Base-by-base conservation (phyloP, 257 asterid species). In the Oldenlandia corymbosa region DNA sequence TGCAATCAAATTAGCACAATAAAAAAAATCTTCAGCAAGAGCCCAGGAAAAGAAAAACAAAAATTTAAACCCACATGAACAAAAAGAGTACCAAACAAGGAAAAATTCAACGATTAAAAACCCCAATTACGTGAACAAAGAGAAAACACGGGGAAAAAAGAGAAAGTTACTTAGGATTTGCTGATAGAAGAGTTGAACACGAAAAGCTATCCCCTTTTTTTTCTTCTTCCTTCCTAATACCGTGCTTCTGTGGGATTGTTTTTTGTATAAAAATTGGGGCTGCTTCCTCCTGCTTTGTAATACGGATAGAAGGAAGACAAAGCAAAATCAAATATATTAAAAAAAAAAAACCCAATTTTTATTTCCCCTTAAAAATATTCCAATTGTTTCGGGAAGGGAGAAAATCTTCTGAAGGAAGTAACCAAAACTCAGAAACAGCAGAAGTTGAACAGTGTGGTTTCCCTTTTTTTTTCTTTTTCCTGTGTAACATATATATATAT, bases 351-450 rank as follows among this genome's bases (percentile, higher is more conserved):
- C n/a, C n/a, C n/a, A n/a, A n/a, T 20, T 13, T 1, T 58, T 27
- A n/a, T 6, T 20, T 18, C 0, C 51, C 21, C 14, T 6, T 7
- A 10, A 10, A 13, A 37, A 2, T 43, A 42, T 37, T 10, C 21
- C 34, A 37, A 41, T 24, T 26, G 41, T 48, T 28, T 62, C n/a
- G 43, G 63, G 46, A 30, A 31, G 9, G 55, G 69, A 53, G 1
- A 30, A 66, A 72, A 50, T 57, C 73, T 74, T 71, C 67, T 23
- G 41, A 65, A 60, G 57, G 69, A 74, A 73, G 77, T 53, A 75
- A 72, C 69, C 36, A 14, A 42, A 24, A 16, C 18, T n/a, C 50
- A 6, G 45, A 10, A 23, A 31, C 30, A 27, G 60, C 30, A 31
- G 66, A 50, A 39, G 28, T 34, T 60, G 20, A n/a, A n/a, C 34